These are phyloP conservation scores for Fraxinus pennsylvanica DNA, from an alignment of 257 asterid species.

Conservation along the genomic window DNA sequence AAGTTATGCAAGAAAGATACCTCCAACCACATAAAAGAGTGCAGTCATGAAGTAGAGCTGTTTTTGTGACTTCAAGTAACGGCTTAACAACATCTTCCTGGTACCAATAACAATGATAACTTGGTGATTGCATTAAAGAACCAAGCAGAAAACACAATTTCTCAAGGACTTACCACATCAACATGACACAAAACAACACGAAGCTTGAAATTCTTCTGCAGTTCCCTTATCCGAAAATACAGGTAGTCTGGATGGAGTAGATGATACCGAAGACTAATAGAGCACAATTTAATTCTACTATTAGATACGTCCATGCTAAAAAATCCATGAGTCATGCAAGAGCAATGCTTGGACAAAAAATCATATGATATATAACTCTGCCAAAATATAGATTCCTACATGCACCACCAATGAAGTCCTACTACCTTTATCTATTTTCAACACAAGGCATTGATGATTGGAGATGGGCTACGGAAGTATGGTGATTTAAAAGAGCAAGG, in stretches of 20 bases:
- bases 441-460: not conserved
- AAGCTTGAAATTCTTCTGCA: constrained; percentile 88
- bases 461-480: constrained; percentile 1
- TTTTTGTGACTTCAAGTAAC: constrained; percentile 90
- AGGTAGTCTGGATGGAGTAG: constrained; percentile 97
- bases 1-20: constrained; percentile 39
- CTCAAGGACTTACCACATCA: constrained; percentile 69
- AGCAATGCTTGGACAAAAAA: not conserved
- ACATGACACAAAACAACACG: constrained; percentile 92
- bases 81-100: constrained; percentile 98
- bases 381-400: not conserved
- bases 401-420: constrained; percentile 12
- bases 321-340: not conserved
- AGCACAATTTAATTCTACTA: constrained; percentile 19
- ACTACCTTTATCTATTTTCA: not conserved
- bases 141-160: constrained; percentile 13
- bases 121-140: constrained; percentile 19
- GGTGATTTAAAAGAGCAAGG: not conserved
- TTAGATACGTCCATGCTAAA: constrained; percentile 12
- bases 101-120: constrained; percentile 26
- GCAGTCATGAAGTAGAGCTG: constrained; percentile 95
- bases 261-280: constrained; percentile 85
- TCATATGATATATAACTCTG: not conserved
- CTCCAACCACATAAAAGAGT: constrained; percentile 95
- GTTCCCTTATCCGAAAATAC: constrained; percentile 88